A percentile compares a stretch with the other conserved stretches of the same genome.
Conservation (phyloP, 495 filamentous ascomycete genomes). For the Penicillium silybi region DNA sequence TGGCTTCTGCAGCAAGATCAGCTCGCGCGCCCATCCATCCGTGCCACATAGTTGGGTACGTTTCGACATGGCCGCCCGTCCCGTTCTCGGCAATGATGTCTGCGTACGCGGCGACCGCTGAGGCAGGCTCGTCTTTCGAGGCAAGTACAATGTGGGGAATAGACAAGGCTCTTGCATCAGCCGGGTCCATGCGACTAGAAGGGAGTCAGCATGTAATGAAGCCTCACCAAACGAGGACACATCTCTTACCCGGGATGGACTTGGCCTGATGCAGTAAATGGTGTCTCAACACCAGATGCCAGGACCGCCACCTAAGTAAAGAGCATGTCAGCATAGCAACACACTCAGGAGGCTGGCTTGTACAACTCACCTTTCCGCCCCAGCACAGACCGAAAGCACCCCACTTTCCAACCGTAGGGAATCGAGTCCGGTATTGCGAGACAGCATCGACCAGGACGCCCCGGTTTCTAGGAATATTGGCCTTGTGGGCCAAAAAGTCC, state of each 20-base stretch:
- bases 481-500: conserved; percentile 26
- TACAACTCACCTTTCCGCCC: conserved; percentile 40
- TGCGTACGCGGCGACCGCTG: conserved; percentile 36
- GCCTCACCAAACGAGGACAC: neutral
- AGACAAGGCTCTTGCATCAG: conserved; percentile 42
- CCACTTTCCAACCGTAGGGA: conserved; percentile 35
- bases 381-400: conserved; percentile 47
- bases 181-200: conserved; percentile 31
- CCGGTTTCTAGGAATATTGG: conserved; percentile 20
- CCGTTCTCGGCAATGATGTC: conserved; percentile 36
- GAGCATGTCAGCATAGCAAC: neutral
- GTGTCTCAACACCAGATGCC: conserved; percentile 32
- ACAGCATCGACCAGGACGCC: conserved; percentile 21
- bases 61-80: conserved; percentile 43
- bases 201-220: neutral
- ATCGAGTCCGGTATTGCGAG: conserved; percentile 20
- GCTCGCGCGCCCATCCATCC: conserved; percentile 63
- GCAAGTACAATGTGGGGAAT: conserved; percentile 54
- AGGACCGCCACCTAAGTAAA: conserved; percentile 37
- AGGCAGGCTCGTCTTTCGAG: conserved; percentile 49
- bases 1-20: conserved; percentile 46
- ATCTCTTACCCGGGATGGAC: conserved; percentile 44
- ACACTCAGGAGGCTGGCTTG: neutral
- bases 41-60: conserved; percentile 51
- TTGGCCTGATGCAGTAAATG: conserved; percentile 46